Evolutionary conservation across 176 grass and related monocot genomes (phyloP), one percentile per base, ranked within the genome.

Genomic region (Rhynchospora breviuscula): DNA sequence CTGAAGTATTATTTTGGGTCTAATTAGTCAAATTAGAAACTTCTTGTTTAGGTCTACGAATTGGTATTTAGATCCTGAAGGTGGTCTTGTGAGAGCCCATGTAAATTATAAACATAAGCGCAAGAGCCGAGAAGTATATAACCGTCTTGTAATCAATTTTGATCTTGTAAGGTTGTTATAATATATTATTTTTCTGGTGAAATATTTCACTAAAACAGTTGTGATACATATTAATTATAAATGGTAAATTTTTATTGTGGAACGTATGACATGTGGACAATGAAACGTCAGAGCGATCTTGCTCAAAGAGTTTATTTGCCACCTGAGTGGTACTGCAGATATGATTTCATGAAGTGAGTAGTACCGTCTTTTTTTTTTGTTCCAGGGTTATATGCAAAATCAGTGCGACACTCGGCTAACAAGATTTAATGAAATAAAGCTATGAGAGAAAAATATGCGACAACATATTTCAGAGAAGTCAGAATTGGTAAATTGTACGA

Each of bases 21-120:
- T 57, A 43, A 75, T 59, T 14, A 74, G 74, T 23, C 64, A 68
- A 83, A 44, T 60, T 64, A 43, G 4, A 67, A 86, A 82, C 67
- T 23, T 86, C 57, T 83, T 81, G 75, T 72, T 53, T 33, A 18
- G 17, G 65, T 85, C 57, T 73, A 60, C 44, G 69, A 78, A 81
- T 66, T 86, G 35, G 23, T 48, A 53, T 72, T 84, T 53, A 70
- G 5, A 85, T 74, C 59, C 58, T 86, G 63, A 26, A 8, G 62
- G 74, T 19, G 82, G 79, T 44, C 47, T 26, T 57, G 57, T 48
- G 59, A 23, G 62, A 66, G 76, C 73, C 82, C 67, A 25, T 81
- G 70, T 60, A 49, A 74, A 71, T 87, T 72, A 73, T 40, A 71
- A 71, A 71, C 5, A 54, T 57, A 8, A 78, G 6, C 25, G 29